Percentiles rank a stretch among this genome's conserved stretches.
phyloP scores from a whole-genome alignment of 352 stramenopile species.

The Phytophthora europaea region DNA sequence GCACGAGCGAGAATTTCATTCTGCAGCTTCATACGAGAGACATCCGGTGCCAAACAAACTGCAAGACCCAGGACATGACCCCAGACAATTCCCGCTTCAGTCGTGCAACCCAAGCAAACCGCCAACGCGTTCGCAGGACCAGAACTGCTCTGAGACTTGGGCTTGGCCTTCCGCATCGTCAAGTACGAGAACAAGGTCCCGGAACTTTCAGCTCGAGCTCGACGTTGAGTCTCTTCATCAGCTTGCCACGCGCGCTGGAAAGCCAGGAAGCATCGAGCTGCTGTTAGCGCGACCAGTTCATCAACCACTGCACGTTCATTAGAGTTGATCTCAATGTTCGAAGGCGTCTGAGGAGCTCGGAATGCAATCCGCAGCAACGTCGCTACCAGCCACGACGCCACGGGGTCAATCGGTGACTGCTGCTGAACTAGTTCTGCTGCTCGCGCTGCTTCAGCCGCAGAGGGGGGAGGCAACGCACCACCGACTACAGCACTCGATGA shows the following conservation, averaged over 20 bases:
- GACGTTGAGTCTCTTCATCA: slow-evolving; percentile 49
- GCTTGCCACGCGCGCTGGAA: slow-evolving; percentile 66
- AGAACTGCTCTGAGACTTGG: slow-evolving; percentile 9
- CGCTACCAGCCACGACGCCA: slow-evolving; percentile 61
- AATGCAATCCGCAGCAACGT: slow-evolving; percentile 51
- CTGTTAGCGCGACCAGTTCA: slow-evolving; percentile 18
- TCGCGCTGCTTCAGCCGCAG: slow-evolving; percentile 21
- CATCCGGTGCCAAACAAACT: slow-evolving; percentile 19
- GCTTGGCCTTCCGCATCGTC: slow-evolving; percentile 35
- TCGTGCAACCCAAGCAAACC: slow-evolving; percentile 27
- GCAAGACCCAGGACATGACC: slow-evolving; percentile 32
- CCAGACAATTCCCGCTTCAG: slow-evolving; percentile 28
- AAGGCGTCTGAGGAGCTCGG: slow-evolving; percentile 6
- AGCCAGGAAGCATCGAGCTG: slow-evolving; percentile 23
- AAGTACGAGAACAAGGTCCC: slow-evolving; percentile 66
- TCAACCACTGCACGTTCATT: slow-evolving; percentile 19
- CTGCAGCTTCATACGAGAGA: slow-evolving; percentile 45
- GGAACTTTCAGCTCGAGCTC: slow-evolving; percentile 33
- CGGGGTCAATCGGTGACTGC: slow-evolving; percentile 22
- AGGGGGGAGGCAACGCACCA: slow-evolving; percentile 12
- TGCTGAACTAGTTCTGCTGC: slow-evolving; percentile 24
- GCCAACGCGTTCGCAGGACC: slow-evolving; percentile 11
- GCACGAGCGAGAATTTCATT: slow-evolving; percentile 43
- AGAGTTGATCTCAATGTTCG: slow-evolving; percentile 21
- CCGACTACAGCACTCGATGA: slow-evolving; percentile 3